These are phyloP conservation scores for Cladosporium sp. DNA, from an alignment of 2,329 filamentous ascomycete species.

Conservation along the genomic window DNA sequence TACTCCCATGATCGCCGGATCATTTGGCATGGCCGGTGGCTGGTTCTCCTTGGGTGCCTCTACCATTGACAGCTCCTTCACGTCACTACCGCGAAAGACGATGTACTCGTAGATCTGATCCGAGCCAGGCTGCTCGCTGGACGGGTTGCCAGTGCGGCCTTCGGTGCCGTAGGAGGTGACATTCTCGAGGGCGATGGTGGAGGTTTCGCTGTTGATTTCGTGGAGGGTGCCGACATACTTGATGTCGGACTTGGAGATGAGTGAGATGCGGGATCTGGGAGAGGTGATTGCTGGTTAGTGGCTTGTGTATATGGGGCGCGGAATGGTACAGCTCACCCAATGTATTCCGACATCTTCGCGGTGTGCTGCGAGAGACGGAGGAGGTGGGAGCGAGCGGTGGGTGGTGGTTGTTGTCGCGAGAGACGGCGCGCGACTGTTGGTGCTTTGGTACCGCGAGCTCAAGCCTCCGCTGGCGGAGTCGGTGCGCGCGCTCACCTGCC, in stretches of 20 bases:
- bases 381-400: background rate
- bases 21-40: constrained; percentile 78
- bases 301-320: constrained; percentile 11
- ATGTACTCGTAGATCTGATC: constrained; percentile 97
- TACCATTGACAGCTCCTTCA: constrained; percentile 95
- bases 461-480: background rate
- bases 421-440: constrained; percentile 7
- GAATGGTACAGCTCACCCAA: constrained; percentile 45
- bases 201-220: constrained; percentile 96
- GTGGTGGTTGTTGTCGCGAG: background rate
- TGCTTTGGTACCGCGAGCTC: background rate
- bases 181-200: constrained; percentile 94
- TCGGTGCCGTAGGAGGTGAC: constrained; percentile 93
- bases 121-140: constrained; percentile 78
- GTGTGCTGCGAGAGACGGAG: background rate
- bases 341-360: constrained; percentile 56
- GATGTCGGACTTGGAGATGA: constrained; percentile 97
- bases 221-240: constrained; percentile 92
- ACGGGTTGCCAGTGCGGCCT: constrained; percentile 72
- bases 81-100: constrained; percentile 95
- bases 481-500: too few relatives aligned
- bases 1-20: constrained; percentile 93
- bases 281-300: constrained; percentile 22
- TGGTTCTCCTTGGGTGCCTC: constrained; percentile 66
- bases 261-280: constrained; percentile 80